Percentiles rank a stretch among this genome's conserved stretches.
Conservation (phyloP, 345 rosid genomes). For the Diplotaxis tenuifolia region DNA sequence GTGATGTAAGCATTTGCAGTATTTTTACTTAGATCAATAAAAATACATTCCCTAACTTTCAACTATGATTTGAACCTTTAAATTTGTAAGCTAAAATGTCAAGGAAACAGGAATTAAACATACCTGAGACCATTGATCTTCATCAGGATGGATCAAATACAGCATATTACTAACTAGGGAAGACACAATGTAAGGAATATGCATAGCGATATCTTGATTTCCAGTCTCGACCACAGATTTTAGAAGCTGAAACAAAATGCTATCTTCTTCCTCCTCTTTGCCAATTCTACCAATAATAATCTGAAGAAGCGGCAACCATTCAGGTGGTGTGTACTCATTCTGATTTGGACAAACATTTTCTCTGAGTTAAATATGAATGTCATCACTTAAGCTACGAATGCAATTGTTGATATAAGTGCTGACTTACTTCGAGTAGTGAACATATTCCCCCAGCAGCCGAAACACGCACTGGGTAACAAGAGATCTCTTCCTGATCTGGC, state of each 20-base stretch:
- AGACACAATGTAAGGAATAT: constrained; percentile 66
- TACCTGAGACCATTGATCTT: constrained; percentile 76
- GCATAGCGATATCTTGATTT: constrained; percentile 51
- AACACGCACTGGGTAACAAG: constrained; percentile 76
- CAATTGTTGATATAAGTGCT: constrained; percentile 3
- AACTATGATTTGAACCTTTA: constrained; percentile 11
- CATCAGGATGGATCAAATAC: constrained; percentile 47
- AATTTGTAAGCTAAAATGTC: not conserved
- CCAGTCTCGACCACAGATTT: constrained; percentile 64
- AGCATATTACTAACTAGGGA: constrained; percentile 51
- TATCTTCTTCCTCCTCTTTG: constrained; percentile 63
- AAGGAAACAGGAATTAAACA: constrained; percentile 27
- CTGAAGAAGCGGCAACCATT: constrained; percentile 78
- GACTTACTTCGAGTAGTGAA: constrained; percentile 69
- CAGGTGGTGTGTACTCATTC: constrained; percentile 78
- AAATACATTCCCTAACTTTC: constrained; percentile 1
- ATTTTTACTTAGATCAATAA: not conserved
- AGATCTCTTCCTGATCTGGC: constrained; percentile 49
- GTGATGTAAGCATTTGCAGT: constrained; percentile 8
- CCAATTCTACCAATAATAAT: constrained; percentile 64
- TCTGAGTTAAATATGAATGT: constrained; percentile 25
- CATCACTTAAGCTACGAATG: constrained; percentile 12
- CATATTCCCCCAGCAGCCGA: constrained; percentile 77
- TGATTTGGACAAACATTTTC: constrained; percentile 36
- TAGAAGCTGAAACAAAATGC: constrained; percentile 67